Evolutionary conservation across 495 filamentous ascomycete species (phyloP).

Genomic region (Pyrenopolyporus hunteri): DNA sequence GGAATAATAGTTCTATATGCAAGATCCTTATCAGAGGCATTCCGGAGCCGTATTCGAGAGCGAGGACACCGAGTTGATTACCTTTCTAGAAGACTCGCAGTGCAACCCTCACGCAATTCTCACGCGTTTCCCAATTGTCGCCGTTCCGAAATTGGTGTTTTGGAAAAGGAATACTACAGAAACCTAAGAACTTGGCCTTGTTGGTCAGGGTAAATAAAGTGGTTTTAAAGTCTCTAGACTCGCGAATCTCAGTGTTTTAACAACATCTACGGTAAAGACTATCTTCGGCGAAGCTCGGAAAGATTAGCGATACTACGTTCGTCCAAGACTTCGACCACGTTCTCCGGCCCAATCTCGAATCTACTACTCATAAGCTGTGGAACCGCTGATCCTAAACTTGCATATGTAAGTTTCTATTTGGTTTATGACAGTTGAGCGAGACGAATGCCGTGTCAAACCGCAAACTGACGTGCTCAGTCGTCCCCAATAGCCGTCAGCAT

Average conservation of each 20-base stretch:
- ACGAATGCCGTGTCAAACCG: slow-evolving; percentile 27
- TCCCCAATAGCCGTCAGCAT: slow-evolving; percentile 22
- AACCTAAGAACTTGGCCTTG: not conserved
- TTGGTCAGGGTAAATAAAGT: not conserved
- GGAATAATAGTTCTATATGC: not conserved
- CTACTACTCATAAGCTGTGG: slow-evolving; percentile 6
- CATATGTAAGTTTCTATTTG: slow-evolving; percentile 15
- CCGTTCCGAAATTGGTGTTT: not conserved
- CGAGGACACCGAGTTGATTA: not conserved
- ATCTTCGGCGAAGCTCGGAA: slow-evolving; percentile 1
- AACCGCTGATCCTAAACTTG: slow-evolving; percentile 5
- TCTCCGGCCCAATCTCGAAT: not conserved
- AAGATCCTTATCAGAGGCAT: slow-evolving; percentile 2
- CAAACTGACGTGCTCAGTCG: slow-evolving; percentile 13
- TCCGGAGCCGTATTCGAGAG: not conserved
- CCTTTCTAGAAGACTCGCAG: not conserved
- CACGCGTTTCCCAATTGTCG: not conserved
- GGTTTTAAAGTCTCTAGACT: too few species aligned
- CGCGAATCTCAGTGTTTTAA: slow-evolving; percentile 1
- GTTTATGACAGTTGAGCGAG: not conserved
- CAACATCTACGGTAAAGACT: slow-evolving; percentile 1
- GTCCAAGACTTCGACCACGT: not conserved
- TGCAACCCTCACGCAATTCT: not conserved
- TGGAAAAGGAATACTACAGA: not conserved
- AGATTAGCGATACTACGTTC: slow-evolving; percentile 3